These are phyloP conservation scores for Botrytis cinerea DNA, from an alignment of 2,329 filamentous ascomycete genomes.

Conservation along the genomic window DNA sequence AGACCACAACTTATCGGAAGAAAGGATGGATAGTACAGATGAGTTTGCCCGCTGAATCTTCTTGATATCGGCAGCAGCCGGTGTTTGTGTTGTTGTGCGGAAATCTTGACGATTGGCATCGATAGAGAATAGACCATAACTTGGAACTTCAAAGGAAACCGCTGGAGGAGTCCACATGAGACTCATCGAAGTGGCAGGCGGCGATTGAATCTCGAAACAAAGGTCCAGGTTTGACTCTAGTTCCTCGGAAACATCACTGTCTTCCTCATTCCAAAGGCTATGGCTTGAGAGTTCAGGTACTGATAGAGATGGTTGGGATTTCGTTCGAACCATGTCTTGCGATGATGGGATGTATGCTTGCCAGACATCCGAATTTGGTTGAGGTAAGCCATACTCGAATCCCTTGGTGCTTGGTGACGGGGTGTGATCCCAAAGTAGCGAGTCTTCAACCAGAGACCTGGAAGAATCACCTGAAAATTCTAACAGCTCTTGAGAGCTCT, in stretches of 20 bases:
- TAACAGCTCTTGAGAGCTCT: not conserved
- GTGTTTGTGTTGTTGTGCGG: conserved; percentile 30
- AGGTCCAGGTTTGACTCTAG: not conserved
- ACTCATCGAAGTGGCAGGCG: not conserved
- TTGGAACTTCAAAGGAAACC: not conserved
- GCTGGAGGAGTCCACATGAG: conserved; percentile 28
- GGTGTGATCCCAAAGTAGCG: conserved; percentile 31
- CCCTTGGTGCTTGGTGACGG: not conserved
- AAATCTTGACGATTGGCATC: conserved; percentile 25
- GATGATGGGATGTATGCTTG: conserved; percentile 29
- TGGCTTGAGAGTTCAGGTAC: conserved; percentile 28
- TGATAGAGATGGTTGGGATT: conserved; percentile 22
- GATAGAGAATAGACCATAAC: conserved; percentile 33
- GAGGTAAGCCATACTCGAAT: conserved; percentile 30
- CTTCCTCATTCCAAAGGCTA: conserved; percentile 29
- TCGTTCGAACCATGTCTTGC: conserved; percentile 28
- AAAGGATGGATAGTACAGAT: conserved; percentile 24
- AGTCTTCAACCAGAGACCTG: conserved; percentile 5
- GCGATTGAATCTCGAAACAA: not conserved
- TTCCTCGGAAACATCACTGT: not conserved
- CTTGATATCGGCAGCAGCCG: conserved; percentile 31
- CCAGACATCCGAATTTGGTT: conserved; percentile 34
- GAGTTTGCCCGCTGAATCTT: conserved; percentile 28
- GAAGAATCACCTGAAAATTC: not conserved
- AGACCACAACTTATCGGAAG: conserved; percentile 34